Percentiles rank a stretch among this genome's conserved stretches.
These are phyloP conservation scores for Gossypium stocksii DNA, from an alignment of 345 rosid species.

Conservation along the genomic window DNA sequence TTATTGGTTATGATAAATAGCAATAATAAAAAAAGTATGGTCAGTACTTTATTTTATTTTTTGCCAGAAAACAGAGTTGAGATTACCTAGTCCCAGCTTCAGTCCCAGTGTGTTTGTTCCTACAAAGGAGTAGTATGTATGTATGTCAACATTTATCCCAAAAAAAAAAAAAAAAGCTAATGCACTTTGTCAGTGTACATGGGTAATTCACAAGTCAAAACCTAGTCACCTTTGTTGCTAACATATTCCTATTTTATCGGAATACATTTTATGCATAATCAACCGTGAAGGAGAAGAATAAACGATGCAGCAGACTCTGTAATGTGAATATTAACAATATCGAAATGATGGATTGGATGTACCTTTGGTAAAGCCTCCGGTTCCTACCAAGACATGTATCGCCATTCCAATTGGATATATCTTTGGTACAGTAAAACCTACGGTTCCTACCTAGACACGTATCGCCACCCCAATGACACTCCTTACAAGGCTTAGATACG, in stretches of 20 bases:
- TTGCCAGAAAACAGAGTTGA: not conserved
- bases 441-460: not conserved
- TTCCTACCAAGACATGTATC: not conserved
- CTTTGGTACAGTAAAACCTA: not conserved
- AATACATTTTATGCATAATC: not conserved
- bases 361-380: not conserved
- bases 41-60: too few species aligned
- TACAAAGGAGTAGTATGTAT: constrained; percentile 12
- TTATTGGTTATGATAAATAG: too few species aligned
- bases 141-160: not conserved
- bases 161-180: too few species aligned
- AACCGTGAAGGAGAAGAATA: not conserved
- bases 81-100: constrained; percentile 39
- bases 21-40: too few species aligned
- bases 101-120: constrained; percentile 11
- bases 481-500: not conserved
- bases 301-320: not conserved
- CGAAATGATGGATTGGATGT: not conserved
- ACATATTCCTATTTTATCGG: not conserved
- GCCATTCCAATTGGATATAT: not conserved
- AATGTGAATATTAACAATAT: not conserved
- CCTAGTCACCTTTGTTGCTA: not conserved
- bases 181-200: not conserved
- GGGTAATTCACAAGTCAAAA: not conserved
- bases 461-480: not conserved